Evolutionary conservation across 192 early-diverging fungal species (phyloP), one percentile per base, ranked within the genome.

Genomic region (Linnemannia schmuckeri): DNA sequence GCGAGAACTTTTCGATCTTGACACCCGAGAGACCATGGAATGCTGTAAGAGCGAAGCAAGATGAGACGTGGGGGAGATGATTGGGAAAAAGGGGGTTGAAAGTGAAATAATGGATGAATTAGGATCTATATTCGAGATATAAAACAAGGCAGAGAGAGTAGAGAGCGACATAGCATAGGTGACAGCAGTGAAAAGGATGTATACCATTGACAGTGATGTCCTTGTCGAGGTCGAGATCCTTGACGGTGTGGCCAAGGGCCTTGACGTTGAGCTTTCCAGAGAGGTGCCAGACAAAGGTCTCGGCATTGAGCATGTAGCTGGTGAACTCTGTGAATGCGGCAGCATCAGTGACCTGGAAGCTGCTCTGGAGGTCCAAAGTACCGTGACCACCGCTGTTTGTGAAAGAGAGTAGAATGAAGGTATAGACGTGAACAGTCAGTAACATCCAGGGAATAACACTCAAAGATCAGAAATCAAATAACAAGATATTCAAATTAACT

Each of bases 11-110:
- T 33, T 83, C 77, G 41, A 93, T 89, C 9, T 44, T 87, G n/a
- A 91, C 84, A 76, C 87, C 75, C 7, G 82, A 61, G 55, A 93
- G 90, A 66, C 92, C 89, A 35, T 89, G 77, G 91, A 93, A 92
- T 27, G 55, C 55, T 61, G n/a, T 7, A 61, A 61, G 55, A 6
- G 55, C 10, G 2, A 61, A 7, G 6, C 3, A 61, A 12, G 2
- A 33, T 2, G 4, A 33, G 22, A 9, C 0, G n/a, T 3, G 10
- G n/a, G 57, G 4, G 30, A 46, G 2, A 15, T 10, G 44, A 15
- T 15, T 46, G 1, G 44, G 8, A 8, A 15, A 13, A 13, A 15
- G 44, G 2, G 12, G 13, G 9, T 10, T 15, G 13, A 2, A 13
- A 13, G 44, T 46, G 44, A 13, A 46, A 2, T 15, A 46, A n/a